phyloP scores from a whole-genome alignment of 768 basidiomycete species.

The Atractiella rhizophila region DNA sequence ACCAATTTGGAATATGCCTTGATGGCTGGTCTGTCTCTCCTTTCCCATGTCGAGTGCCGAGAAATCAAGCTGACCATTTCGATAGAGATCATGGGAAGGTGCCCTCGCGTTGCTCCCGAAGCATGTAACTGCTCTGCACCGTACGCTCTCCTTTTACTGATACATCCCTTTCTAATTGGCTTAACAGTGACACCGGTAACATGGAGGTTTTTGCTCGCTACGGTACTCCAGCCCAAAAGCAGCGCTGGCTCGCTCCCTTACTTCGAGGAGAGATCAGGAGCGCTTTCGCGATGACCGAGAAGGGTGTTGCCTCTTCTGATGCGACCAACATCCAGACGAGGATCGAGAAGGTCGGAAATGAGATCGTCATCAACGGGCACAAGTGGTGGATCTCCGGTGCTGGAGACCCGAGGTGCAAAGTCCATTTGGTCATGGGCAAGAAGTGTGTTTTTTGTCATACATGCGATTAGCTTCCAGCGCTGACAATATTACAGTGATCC shows the following conservation, averaged over 20 bases:
- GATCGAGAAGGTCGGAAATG: slow-evolving; percentile 50
- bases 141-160: not conserved
- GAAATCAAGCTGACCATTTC: too few species aligned
- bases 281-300: slow-evolving; percentile 93
- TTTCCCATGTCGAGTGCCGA: too few species aligned
- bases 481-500: slow-evolving; percentile 63
- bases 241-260: slow-evolving; percentile 65
- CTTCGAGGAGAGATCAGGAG: slow-evolving; percentile 80
- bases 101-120: slow-evolving; percentile 56
- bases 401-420: slow-evolving; percentile 61
- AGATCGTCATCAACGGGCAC: slow-evolving; percentile 81
- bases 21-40: slow-evolving; percentile 41
- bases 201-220: slow-evolving; percentile 97
- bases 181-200: slow-evolving; percentile 54
- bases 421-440: slow-evolving; percentile 88
- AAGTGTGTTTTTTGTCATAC: too few species aligned
- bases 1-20: slow-evolving; percentile 94
- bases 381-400: slow-evolving; percentile 99
- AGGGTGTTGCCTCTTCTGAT: slow-evolving; percentile 28
- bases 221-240: slow-evolving; percentile 70
- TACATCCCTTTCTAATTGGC: not conserved
- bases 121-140: slow-evolving; percentile 83
- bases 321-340: slow-evolving; percentile 84
- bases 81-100: slow-evolving; percentile 48
- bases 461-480: not conserved